Evolutionary conservation across 768 basidiomycete genomes (phyloP).

Genomic region (Coprinellus micaceus): DNA sequence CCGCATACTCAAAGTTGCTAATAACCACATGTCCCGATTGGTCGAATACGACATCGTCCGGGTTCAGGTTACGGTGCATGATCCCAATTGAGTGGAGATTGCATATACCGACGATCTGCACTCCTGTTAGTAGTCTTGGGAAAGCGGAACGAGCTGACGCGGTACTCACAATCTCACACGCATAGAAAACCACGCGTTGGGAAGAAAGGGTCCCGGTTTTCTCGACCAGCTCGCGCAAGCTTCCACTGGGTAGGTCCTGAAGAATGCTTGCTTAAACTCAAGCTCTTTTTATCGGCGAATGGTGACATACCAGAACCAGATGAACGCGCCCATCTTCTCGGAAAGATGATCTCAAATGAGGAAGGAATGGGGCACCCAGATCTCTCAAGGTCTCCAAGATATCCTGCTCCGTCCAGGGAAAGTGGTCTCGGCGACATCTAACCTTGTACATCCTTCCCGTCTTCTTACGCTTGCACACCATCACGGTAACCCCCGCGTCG

Average conservation of each 20-base stretch:
- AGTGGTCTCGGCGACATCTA: conserved; percentile 20
- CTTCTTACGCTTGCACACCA: conserved; percentile 13
- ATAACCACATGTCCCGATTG: conserved; percentile 44
- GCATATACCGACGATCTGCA: conserved; percentile 39
- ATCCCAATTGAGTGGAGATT: conserved; percentile 44
- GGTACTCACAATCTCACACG: conserved; percentile 49
- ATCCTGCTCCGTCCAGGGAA: conserved; percentile 28
- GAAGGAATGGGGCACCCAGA: conserved; percentile 34
- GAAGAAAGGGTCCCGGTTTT: conserved; percentile 20
- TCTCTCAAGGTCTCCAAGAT: conserved; percentile 34
- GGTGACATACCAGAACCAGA: conserved; percentile 36
- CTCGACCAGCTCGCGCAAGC: conserved; percentile 2
- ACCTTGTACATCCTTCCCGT: conserved; percentile 29
- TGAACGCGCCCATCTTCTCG: conserved; percentile 35
- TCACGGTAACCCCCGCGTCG: conserved; percentile 7
- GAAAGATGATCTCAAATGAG: conserved; percentile 37
- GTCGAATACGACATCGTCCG: conserved; percentile 42
- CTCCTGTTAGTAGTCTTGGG: not conserved
- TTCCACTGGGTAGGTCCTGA: conserved; percentile 11
- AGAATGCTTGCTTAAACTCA: not conserved
- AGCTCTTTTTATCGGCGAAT: not conserved
- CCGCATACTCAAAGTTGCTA: conserved; percentile 39
- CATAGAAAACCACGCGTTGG: conserved; percentile 38
- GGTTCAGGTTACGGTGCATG: conserved; percentile 43
- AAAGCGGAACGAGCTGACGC: not conserved